Percentiles rank a stretch among this genome's conserved stretches.
Evolutionary conservation across 2,329 filamentous ascomycete genomes (phyloP).

Genomic region (Chrysoporthe austroafricana): DNA sequence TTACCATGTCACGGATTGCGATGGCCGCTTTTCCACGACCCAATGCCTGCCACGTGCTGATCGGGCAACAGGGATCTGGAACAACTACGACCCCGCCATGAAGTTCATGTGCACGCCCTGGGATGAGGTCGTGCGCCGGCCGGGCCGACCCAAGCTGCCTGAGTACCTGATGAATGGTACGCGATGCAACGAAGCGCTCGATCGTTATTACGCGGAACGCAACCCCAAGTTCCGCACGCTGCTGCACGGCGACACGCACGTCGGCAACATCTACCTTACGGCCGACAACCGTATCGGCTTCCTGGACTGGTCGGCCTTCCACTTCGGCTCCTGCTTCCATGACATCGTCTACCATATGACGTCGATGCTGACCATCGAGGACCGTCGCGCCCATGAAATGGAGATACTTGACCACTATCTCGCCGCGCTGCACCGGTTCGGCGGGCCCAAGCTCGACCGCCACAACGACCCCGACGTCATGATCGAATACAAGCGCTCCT

Average conservation of each 20-base stretch:
- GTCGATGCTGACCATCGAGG: constrained; percentile 39
- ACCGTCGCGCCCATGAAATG: constrained; percentile 40
- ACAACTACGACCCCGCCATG: constrained; percentile 36
- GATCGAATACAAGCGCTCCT: constrained; percentile 39
- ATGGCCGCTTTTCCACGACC: background rate
- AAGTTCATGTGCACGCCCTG: constrained; percentile 34
- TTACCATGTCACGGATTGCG: background rate
- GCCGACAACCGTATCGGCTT: constrained; percentile 34
- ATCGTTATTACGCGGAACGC: constrained; percentile 37
- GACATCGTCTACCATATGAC: constrained; percentile 42
- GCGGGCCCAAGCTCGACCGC: constrained; percentile 35
- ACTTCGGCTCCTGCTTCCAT: constrained; percentile 42
- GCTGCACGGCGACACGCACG: constrained; percentile 42
- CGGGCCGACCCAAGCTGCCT: constrained; percentile 35
- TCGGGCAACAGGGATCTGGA: constrained; percentile 23
- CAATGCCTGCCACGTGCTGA: constrained; percentile 1
- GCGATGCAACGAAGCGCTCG: constrained; percentile 37
- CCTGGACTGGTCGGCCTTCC: constrained; percentile 43
- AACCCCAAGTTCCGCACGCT: constrained; percentile 41
- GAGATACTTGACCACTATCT: constrained; percentile 42
- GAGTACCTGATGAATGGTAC: constrained; percentile 36
- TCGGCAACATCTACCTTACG: constrained; percentile 40
- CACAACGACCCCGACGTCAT: constrained; percentile 36
- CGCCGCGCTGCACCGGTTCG: constrained; percentile 32
- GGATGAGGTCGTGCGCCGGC: constrained; percentile 32